Conservation (phyloP, 352 stramenopile species). For the Phytophthora cryptogea region DNA sequence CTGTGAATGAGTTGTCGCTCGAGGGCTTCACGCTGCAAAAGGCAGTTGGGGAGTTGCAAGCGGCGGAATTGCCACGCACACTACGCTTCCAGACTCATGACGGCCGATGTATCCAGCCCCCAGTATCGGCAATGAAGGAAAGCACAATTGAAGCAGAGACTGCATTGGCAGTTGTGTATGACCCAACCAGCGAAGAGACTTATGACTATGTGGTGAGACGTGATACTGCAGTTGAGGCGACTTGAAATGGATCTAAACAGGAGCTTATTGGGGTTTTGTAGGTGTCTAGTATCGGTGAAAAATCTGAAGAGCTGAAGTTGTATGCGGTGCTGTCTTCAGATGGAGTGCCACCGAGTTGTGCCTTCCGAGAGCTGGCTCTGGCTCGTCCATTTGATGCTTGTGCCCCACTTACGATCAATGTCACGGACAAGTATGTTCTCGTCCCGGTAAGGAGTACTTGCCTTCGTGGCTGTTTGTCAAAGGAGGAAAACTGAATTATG, state of each 20-base stretch:
- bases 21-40: constrained; percentile 37
- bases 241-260: neutral
- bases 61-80: constrained; percentile 47
- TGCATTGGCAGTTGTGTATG: constrained; percentile 15
- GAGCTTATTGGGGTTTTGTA: constrained; percentile 15
- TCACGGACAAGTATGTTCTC: constrained; percentile 60
- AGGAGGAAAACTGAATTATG: neutral
- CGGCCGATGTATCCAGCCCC: constrained; percentile 41
- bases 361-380: constrained; percentile 55
- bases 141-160: constrained; percentile 24
- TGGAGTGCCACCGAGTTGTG: constrained; percentile 56
- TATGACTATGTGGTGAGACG: constrained; percentile 60
- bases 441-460: constrained; percentile 44
- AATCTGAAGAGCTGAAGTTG: constrained; percentile 46
- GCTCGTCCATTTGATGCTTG: constrained; percentile 63
- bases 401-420: constrained; percentile 44
- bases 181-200: constrained; percentile 16
- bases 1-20: constrained; percentile 59
- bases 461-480: neutral
- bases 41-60: constrained; percentile 46
- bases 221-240: neutral
- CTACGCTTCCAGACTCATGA: constrained; percentile 65
- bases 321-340: constrained; percentile 66
- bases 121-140: constrained; percentile 16
- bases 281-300: constrained; percentile 51